Conservation (phyloP, 306 rosid species). For the Ochetophila trinervis region DNA sequence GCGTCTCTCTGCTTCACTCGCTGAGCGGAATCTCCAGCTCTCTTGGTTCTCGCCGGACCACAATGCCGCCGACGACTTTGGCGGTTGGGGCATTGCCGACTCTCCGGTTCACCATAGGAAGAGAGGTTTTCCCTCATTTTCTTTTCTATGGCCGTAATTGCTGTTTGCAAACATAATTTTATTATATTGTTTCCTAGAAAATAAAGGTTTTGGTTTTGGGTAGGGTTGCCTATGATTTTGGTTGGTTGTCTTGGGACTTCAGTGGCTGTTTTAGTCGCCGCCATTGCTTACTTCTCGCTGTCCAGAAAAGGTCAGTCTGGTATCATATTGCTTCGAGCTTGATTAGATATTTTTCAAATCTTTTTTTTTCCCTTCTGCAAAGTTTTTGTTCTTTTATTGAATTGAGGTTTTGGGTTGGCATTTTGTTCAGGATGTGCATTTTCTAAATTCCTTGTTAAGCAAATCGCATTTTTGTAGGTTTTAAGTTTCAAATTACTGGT, state of each 20-base stretch:
- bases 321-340: neutral
- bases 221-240: constrained; percentile 45
- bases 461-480: constrained; percentile 35
- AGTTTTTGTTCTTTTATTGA: neutral
- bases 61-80: constrained; percentile 30
- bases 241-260: constrained; percentile 55
- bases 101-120: constrained; percentile 26
- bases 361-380: neutral
- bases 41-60: constrained; percentile 42
- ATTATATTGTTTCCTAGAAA: neutral
- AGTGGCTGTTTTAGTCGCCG: constrained; percentile 46
- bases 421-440: neutral
- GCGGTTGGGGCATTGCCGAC: constrained; percentile 62
- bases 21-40: constrained; percentile 27
- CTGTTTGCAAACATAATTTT: too few relatives aligned
- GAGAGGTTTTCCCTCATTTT: constrained; percentile 31
- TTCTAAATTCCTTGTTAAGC: constrained; percentile 5
- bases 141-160: neutral
- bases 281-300: constrained; percentile 46
- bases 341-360: neutral
- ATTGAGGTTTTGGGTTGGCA: neutral
- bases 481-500: constrained; percentile 41
- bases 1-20: constrained; percentile 43
- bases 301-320: constrained; percentile 53
- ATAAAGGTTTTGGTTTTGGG: neutral